phyloP scores from a whole-genome alignment of 257 asterid genomes.

The Solanum commersonii region DNA sequence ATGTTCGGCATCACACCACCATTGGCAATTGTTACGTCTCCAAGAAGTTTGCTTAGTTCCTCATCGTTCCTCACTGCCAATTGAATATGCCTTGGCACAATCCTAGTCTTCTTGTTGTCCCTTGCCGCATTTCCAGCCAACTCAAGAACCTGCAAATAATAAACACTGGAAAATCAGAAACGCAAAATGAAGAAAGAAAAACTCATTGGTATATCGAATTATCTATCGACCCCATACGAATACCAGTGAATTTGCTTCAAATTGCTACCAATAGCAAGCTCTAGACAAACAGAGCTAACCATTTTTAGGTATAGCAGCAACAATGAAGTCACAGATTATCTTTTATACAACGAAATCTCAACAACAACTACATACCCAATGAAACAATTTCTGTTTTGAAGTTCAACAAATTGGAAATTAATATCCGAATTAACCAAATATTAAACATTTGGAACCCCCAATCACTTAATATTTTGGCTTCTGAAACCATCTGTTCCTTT shows the following conservation, averaged over 20 bases:
- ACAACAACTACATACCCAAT: not conserved
- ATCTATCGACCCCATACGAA: not conserved
- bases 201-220: not conserved
- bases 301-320: not conserved
- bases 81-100: conserved; percentile 5
- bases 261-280: not conserved
- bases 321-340: not conserved
- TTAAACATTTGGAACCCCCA: not conserved
- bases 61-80: conserved; percentile 10
- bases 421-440: not conserved
- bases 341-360: not conserved
- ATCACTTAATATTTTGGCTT: not conserved
- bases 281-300: not conserved
- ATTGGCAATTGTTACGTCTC: conserved; percentile 6
- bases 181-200: not conserved
- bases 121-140: conserved; percentile 10
- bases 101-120: conserved; percentile 11
- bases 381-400: not conserved
- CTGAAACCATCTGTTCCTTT: not conserved
- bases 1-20: conserved; percentile 14
- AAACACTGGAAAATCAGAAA: not conserved
- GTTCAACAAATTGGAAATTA: not conserved
- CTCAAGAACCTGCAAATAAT: conserved; percentile 1
- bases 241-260: not conserved
- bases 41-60: conserved; percentile 8